Percentiles rank a stretch among this genome's conserved stretches.
Conservation (phyloP, 2,329 filamentous ascomycete genomes). For the Ceratocystis destructans region DNA sequence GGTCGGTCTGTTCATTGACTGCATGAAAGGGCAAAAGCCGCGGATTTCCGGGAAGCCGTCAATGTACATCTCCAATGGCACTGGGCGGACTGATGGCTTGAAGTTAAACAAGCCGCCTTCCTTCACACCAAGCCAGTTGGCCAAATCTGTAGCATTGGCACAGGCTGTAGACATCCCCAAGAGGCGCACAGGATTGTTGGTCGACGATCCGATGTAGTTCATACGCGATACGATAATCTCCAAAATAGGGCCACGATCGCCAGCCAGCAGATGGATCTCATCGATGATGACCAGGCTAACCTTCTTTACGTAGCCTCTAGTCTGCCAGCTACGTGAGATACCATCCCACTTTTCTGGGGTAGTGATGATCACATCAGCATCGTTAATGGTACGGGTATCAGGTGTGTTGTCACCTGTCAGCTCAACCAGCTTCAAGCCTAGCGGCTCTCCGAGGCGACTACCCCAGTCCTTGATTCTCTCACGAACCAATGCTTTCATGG, state of each 20-base stretch:
- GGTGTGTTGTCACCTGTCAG: constrained; percentile 95
- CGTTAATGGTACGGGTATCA: constrained; percentile 84
- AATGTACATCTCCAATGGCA: constrained; percentile 91
- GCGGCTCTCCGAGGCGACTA: constrained; percentile 60
- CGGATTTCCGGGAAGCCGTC: constrained; percentile 92
- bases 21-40: constrained; percentile 95
- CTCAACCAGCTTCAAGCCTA: constrained; percentile 85
- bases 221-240: constrained; percentile 91
- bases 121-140: constrained; percentile 81
- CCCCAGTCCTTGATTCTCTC: constrained; percentile 96
- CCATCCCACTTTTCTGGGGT: constrained; percentile 99
- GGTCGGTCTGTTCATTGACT: constrained; percentile 95
- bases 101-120: constrained; percentile 96
- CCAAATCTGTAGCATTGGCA: constrained; percentile 86
- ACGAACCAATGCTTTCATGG: constrained; percentile 96
- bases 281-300: constrained; percentile 96
- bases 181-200: constrained; percentile 73
- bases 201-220: constrained; percentile 97
- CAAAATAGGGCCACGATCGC: constrained; percentile 90
- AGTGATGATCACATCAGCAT: constrained; percentile 95
- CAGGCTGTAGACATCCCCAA: constrained; percentile 99
- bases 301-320: constrained; percentile 85
- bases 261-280: constrained; percentile 93
- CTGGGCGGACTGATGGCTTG: constrained; percentile 87
- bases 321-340: constrained; percentile 98